Base-by-base conservation (phyloP, 2,329 filamentous ascomycete genomes). In the Helotiales sp. region DNA sequence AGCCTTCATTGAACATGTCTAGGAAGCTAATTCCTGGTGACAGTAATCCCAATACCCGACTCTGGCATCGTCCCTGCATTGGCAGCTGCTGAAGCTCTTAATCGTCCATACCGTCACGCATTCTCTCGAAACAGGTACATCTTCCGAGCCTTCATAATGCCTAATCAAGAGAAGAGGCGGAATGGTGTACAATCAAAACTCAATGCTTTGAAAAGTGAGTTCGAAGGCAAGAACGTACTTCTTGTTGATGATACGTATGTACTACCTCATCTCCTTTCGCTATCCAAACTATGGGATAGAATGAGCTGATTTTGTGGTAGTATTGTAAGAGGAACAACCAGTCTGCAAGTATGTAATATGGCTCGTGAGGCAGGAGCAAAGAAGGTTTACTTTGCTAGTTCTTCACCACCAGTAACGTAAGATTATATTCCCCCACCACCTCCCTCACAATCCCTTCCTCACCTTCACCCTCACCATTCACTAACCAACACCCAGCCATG, bases 121-220 rank as follows among this genome's bases (percentile, higher is more conserved):
- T 91, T 95, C 67, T 86, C 95, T 62, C 93, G 93, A 80, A 93
- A 93, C 73, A 81, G 89, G 49, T 95, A 93, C 70, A 87, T 93
- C 60, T 91, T 89, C 79, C 84, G 90, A 52, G 93, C 90, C 0
- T 93, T 92, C 72, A 91, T 91, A 70, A 88, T 89, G 85, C 86
- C 91, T 1, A 87, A 86, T 24, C 91, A 96, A 72, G 84, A 84
- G 65, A 81, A 85, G 13, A 81, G 92, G 3, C 85, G 92, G 67
- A 92, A 92, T 74, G 88, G 90, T 65, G 90, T 96, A 4, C 86
- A 91, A 6, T 85, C 91, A 44, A 96, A 96, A 76, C 81, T 96
- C 40, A 92, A 89, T 57, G 84, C 91, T 24, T 95, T 96, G 74
- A 83, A 86, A 24, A 84, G 86, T 44, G 91, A 96, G 70, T 96